Evolutionary conservation across 1,284 basidiomycete species (phyloP).

Genomic region (Sparassis latifolia): DNA sequence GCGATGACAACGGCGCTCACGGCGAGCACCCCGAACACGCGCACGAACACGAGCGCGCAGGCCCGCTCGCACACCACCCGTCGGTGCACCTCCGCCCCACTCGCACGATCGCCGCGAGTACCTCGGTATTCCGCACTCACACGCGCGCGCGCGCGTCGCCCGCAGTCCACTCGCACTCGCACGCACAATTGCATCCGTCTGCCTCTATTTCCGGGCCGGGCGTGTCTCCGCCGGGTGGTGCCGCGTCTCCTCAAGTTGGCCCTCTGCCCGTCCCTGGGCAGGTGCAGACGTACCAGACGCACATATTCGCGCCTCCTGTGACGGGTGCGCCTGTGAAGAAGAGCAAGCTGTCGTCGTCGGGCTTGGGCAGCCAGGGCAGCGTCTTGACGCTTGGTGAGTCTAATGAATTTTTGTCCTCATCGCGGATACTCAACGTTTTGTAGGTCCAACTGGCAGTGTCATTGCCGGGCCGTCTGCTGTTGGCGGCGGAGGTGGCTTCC

Average conservation of each 20-base stretch:
- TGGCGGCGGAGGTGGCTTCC: conserved; percentile 32
- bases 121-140: conserved; percentile 13
- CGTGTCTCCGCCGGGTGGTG: conserved; percentile 7
- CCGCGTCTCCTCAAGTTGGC: conserved; percentile 12
- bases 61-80: conserved; percentile 12
- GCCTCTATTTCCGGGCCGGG: conserved; percentile 7
- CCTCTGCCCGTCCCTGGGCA: conserved; percentile 32
- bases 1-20: conserved; percentile 19
- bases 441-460: conserved; percentile 21
- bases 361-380: conserved; percentile 18
- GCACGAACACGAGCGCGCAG: conserved; percentile 12
- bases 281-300: conserved; percentile 49
- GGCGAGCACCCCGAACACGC: conserved; percentile 9
- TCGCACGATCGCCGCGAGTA: conserved; percentile 18
- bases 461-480: conserved; percentile 23
- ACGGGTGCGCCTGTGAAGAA: conserved; percentile 65
- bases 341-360: conserved; percentile 16
- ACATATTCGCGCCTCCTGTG: conserved; percentile 63
- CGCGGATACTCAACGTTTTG: not conserved
- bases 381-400: conserved; percentile 20
- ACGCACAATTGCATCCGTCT: conserved; percentile 18
- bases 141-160: conserved; percentile 13
- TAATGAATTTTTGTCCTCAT: not conserved
- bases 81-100: conserved; percentile 20
- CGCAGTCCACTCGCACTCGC: conserved; percentile 2